phyloP scores from a whole-genome alignment of 2,329 filamentous ascomycete genomes.

The Fusarium caatingaense region DNA sequence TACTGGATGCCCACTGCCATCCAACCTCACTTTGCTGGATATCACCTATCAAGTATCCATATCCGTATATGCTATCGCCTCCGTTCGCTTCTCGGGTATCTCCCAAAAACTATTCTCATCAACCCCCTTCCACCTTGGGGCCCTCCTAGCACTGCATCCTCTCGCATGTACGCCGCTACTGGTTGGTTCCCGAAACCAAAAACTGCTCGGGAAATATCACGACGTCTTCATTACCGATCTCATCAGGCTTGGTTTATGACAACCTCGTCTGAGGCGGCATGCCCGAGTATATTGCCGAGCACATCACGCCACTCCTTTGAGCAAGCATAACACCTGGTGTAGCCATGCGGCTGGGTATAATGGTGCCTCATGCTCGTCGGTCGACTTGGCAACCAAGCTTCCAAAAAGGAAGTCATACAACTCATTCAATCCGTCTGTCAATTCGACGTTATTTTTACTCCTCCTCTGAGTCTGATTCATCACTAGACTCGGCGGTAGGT shows the following conservation, averaged over 20 bases:
- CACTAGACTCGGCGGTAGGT: slow-evolving; percentile 52
- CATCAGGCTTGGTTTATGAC: slow-evolving; percentile 23
- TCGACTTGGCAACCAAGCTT: slow-evolving; percentile 37
- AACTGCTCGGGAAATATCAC: slow-evolving; percentile 25
- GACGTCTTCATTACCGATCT: slow-evolving; percentile 35
- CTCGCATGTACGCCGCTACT: neutral
- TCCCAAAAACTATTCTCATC: slow-evolving; percentile 4
- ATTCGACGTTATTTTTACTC: slow-evolving; percentile 50
- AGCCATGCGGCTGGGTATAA: slow-evolving; percentile 47
- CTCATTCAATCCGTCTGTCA: slow-evolving; percentile 43
- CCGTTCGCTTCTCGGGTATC: slow-evolving; percentile 13
- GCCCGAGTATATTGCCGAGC: slow-evolving; percentile 18
- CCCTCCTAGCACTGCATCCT: slow-evolving; percentile 3
- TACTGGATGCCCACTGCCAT: slow-evolving; percentile 23
- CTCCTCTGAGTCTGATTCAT: slow-evolving; percentile 61
- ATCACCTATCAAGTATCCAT: slow-evolving; percentile 15
- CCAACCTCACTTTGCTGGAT: slow-evolving; percentile 6
- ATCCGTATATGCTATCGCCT: neutral
- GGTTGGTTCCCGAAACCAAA: slow-evolving; percentile 12
- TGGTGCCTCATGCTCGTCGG: slow-evolving; percentile 41
- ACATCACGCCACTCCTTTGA: slow-evolving; percentile 25
- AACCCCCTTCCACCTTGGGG: neutral
- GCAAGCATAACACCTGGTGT: slow-evolving; percentile 39
- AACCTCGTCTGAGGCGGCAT: slow-evolving; percentile 30
- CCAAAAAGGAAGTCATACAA: slow-evolving; percentile 36